phyloP scores from a whole-genome alignment of 805 yeast species.

The Cyberlindnera meyerae region DNA sequence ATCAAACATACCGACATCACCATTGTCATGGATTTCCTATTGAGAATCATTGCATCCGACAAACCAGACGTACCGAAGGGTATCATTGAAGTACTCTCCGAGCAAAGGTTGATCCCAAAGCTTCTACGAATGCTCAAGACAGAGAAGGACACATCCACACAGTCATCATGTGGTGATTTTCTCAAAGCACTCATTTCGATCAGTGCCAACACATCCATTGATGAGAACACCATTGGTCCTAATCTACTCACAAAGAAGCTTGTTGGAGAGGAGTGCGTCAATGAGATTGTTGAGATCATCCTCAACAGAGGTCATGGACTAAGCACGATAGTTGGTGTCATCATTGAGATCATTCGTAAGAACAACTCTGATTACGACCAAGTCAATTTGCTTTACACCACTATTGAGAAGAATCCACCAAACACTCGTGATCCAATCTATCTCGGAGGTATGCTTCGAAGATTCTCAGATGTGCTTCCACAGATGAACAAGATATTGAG shows the following conservation, averaged over 20 bases:
- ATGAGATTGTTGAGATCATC: slow-evolving; percentile 65
- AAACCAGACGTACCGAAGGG: slow-evolving; percentile 87
- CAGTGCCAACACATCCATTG: slow-evolving; percentile 86
- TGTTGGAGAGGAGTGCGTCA: slow-evolving; percentile 62
- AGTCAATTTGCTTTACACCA: slow-evolving; percentile 69
- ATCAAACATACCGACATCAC: slow-evolving; percentile 83
- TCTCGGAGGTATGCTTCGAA: slow-evolving; percentile 72
- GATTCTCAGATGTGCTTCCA: slow-evolving; percentile 60
- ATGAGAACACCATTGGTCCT: slow-evolving; percentile 84
- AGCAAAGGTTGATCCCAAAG: slow-evolving; percentile 66
- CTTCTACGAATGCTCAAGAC: slow-evolving; percentile 67
- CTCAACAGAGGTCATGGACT: slow-evolving; percentile 69
- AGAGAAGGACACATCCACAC: slow-evolving; percentile 55
- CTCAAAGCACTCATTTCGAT: slow-evolving; percentile 88
- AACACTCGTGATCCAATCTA: slow-evolving; percentile 86
- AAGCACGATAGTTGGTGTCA: slow-evolving; percentile 85
- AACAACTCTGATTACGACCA: slow-evolving; percentile 94
- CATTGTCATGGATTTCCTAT: slow-evolving; percentile 82
- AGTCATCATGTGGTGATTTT: slow-evolving; percentile 91
- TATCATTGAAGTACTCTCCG: slow-evolving; percentile 68
- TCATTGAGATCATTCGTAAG: slow-evolving; percentile 89
- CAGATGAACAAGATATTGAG: slow-evolving; percentile 49
- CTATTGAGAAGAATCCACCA: slow-evolving; percentile 82
- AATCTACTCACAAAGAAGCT: slow-evolving; percentile 84
- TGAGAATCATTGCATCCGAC: slow-evolving; percentile 88